phyloP scores from a whole-genome alignment of 1,284 basidiomycete species.

The Microbotryum silenes-acaulis region DNA sequence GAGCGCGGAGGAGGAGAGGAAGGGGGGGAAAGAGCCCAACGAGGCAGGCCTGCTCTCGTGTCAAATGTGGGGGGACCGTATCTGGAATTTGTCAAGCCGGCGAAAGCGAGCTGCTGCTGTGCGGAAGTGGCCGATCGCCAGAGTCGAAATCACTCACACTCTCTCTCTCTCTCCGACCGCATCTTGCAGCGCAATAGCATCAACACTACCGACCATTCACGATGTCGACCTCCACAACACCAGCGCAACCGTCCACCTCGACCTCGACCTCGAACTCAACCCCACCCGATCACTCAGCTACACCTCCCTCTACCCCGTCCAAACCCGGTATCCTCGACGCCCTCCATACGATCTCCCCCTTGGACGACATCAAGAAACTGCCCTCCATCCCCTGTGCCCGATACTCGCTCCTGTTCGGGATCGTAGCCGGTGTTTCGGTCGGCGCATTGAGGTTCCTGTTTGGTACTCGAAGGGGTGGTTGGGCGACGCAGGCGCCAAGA shows the following conservation, averaged over 20 bases:
- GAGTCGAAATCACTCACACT: too few species aligned
- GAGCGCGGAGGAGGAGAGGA: too few species aligned
- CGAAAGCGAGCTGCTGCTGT: too few species aligned
- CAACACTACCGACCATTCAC: too few species aligned
- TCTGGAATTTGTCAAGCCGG: too few species aligned
- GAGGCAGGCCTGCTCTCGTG: too few species aligned
- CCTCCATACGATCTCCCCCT: constrained; percentile 22
- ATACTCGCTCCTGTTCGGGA: constrained; percentile 26
- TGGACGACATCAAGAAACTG: constrained; percentile 24
- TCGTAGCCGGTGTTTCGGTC: constrained; percentile 26
- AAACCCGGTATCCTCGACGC: constrained; percentile 20
- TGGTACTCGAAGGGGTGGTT: constrained; percentile 1
- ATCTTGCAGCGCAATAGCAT: too few species aligned
- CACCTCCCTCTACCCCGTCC: background rate
- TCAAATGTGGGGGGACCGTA: too few species aligned
- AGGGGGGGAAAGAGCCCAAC: too few species aligned
- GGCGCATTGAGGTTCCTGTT: constrained; percentile 28
- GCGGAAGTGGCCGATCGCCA: too few species aligned
- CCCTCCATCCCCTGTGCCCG: constrained; percentile 28
- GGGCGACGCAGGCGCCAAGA: constrained; percentile 3
- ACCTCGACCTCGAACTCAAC: background rate
- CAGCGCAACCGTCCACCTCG: background rate
- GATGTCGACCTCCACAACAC: too few species aligned
- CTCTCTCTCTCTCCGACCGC: too few species aligned
- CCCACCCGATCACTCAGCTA: background rate